A percentile compares a stretch with the other conserved stretches of the same genome.
phyloP scores from a whole-genome alignment of 495 filamentous ascomycete genomes.

The Tuber calosporum region DNA sequence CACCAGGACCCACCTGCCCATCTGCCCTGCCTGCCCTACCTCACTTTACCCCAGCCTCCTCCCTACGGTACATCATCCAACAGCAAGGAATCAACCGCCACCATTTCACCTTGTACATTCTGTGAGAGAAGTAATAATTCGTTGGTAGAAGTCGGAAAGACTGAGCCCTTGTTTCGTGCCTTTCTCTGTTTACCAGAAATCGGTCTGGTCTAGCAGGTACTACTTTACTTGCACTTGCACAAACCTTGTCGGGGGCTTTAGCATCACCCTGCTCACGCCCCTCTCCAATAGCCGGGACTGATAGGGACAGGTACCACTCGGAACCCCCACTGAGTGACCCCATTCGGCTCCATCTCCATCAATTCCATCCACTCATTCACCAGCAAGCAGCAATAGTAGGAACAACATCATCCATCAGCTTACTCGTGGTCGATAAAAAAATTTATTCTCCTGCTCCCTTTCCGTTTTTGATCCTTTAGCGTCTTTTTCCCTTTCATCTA shows the following conservation, averaged over 20 bases:
- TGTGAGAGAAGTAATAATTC: neutral
- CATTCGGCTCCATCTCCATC: neutral
- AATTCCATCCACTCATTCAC: neutral
- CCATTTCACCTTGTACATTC: neutral
- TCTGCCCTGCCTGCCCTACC: neutral
- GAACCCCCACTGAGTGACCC: neutral
- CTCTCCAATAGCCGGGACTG: slow-evolving; percentile 1
- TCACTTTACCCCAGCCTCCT: neutral
- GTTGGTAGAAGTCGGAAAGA: neutral
- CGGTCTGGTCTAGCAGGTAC: neutral
- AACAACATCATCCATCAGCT: neutral
- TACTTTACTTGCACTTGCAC: neutral
- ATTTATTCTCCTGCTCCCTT: neutral
- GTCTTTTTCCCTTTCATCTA: neutral
- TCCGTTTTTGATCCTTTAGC: neutral
- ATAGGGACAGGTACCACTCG: neutral
- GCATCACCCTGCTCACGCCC: neutral
- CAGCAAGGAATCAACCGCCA: neutral
- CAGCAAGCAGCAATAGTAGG: neutral
- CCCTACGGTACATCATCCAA: neutral
- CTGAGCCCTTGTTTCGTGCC: slow-evolving; percentile 1
- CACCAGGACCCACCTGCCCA: slow-evolving; percentile 7
- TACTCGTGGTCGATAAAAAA: neutral
- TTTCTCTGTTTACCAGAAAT: neutral
- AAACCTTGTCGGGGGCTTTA: neutral